A percentile compares a stretch with the other conserved stretches of the same genome.
phyloP scores from a whole-genome alignment of 768 basidiomycete genomes.

The Tubosaeta sp. region DNA sequence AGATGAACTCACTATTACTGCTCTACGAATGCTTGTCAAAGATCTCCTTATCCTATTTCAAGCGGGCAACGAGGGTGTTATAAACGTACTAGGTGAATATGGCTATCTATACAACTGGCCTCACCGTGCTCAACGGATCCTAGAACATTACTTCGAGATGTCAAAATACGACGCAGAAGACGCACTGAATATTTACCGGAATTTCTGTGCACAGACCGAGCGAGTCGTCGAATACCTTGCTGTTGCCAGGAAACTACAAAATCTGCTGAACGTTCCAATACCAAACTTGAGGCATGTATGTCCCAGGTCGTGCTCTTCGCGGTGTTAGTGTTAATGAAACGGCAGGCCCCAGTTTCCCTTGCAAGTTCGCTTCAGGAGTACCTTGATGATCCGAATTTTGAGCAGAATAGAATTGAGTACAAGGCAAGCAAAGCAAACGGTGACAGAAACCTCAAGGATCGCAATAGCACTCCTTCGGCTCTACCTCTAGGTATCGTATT shows the following conservation, averaged over 20 bases:
- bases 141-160: slow-evolving; percentile 99
- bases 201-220: slow-evolving; percentile 93
- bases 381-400: slow-evolving; percentile 93
- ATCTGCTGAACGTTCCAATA: slow-evolving; percentile 88
- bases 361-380: slow-evolving; percentile 94
- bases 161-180: slow-evolving; percentile 85
- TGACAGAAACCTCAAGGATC: slow-evolving; percentile 35
- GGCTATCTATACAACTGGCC: slow-evolving; percentile 16
- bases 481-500: slow-evolving; percentile 15
- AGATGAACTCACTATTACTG: slow-evolving; percentile 85
- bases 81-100: slow-evolving; percentile 67
- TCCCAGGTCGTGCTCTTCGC: slow-evolving; percentile 5
- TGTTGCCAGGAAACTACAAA: slow-evolving; percentile 89
- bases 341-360: slow-evolving; percentile 89
- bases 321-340: not conserved
- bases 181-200: slow-evolving; percentile 83
- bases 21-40: slow-evolving; percentile 91
- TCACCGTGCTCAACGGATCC: slow-evolving; percentile 11
- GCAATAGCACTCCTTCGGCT: slow-evolving; percentile 7
- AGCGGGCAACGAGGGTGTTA: slow-evolving; percentile 93
- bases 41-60: slow-evolving; percentile 95
- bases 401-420: slow-evolving; percentile 92
- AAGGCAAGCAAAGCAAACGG: slow-evolving; percentile 70
- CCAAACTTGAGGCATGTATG: slow-evolving; percentile 89
- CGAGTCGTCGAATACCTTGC: slow-evolving; percentile 88